Evolutionary conservation across 1,139 yeast genomes (phyloP), one percentile per base, ranked within the genome.

Genomic region (Pichia sp.): DNA sequence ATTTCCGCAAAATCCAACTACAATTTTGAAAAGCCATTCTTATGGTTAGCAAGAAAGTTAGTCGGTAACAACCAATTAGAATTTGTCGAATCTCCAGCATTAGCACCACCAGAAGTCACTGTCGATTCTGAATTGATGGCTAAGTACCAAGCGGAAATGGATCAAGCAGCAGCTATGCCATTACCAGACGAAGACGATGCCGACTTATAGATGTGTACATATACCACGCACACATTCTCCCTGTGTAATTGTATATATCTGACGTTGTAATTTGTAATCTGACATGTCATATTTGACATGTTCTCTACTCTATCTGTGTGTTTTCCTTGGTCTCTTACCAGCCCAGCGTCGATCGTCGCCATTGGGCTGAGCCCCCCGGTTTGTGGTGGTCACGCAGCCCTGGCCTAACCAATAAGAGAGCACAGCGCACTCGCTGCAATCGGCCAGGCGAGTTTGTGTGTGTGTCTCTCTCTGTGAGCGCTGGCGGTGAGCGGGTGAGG

Each of bases 111-210:
- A 63, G 98, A 93, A 78, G 97, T 91, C 57, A 84, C 80, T 65
- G 96, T 93, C 61, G 98, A 93, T 65, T 85, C 87, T 58, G 91
- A 81, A 59, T 80, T 91, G 74, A 87, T 93, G 96, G 82, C 79
- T 74, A 87, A 89, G 74, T 93, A 91, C 77, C 96, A 91, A 78
- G 93, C 87, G 67, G 98, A 93, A 76, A 91, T 93, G 95, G 96
- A 87, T 69, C 93, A 86, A 72, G 99, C 98, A 63, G 88, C 97
- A 57, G 96, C 96, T 57, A 77, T 91, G 78, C 98, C 99, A 69
- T 84, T 93, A 70, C 99, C 99, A 56, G 98, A 93, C 73, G 98
- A 93, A 74, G 99, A 93, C 67, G 98, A 93, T 66, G 97, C 96
- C 63, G 97, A 89, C 69, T 83, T 89, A 74, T 89, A 86, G 31